Conservation (phyloP, 202 grass and related monocot genomes). For the Zizania palustris region DNA sequence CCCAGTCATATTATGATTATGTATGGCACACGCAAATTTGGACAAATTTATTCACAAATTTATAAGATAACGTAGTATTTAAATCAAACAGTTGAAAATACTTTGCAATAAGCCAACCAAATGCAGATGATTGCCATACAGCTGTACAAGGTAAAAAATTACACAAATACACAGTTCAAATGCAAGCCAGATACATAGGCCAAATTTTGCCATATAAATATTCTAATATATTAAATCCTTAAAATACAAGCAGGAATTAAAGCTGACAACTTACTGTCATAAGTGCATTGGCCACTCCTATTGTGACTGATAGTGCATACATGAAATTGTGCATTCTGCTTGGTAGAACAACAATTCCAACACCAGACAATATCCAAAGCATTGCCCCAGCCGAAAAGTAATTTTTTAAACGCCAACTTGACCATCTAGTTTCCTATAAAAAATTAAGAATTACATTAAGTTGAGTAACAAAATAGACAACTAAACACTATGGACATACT, state of each 20-base stretch:
- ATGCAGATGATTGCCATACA: slow-evolving; percentile 23
- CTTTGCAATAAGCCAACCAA: slow-evolving; percentile 12
- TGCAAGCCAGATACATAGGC: not conserved
- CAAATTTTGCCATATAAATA: not conserved
- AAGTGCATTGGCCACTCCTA: slow-evolving; percentile 93
- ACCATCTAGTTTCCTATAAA: slow-evolving; percentile 94
- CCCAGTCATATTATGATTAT: slow-evolving; percentile 20
- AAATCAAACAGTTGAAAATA: not conserved
- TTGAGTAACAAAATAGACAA: slow-evolving; percentile 38
- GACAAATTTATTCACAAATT: slow-evolving; percentile 26
- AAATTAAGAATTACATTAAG: slow-evolving; percentile 29
- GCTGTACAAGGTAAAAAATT: slow-evolving; percentile 8
- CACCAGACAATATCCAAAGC: slow-evolving; percentile 94
- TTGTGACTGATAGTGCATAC: slow-evolving; percentile 74
- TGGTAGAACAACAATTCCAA: slow-evolving; percentile 79
- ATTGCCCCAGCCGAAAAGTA: slow-evolving; percentile 84
- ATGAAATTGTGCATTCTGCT: slow-evolving; percentile 72
- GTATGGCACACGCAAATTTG: not conserved
- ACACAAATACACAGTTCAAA: slow-evolving; percentile 9
- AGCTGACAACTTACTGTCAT: slow-evolving; percentile 73
- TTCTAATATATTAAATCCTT: slow-evolving; percentile 9
- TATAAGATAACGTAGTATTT: not conserved
- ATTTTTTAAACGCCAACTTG: slow-evolving; percentile 72
- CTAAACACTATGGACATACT: slow-evolving; percentile 20
- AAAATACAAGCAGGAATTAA: slow-evolving; percentile 14